Base-by-base conservation (phyloP, 371 early-diverging fungal species). In the Massospora cicadina region DNA sequence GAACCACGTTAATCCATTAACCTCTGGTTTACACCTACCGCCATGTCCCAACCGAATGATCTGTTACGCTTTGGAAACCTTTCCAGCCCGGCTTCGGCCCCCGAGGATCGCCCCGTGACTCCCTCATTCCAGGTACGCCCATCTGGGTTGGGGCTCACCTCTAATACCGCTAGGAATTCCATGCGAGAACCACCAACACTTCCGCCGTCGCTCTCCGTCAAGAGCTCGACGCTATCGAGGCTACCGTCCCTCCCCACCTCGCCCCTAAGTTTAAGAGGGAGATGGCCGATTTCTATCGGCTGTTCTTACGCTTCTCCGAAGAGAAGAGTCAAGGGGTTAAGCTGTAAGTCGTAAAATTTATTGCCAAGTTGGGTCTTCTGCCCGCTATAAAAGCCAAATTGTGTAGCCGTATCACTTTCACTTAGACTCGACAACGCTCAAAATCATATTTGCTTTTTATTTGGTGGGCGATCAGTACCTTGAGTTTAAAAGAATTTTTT, bases 241-340 rank as follows among this genome's bases (percentile, higher is more conserved):
- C 7, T 30, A 26, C 56, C 21, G 32, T 27, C 7, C 56, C 56
- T 2, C 57, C 55, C 28, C 21, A 58, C 21, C 21, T 32, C 2
- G 23, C 17, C 3, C 2, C 1, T 1, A 7, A 30, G 31, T 76
- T 76, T 65, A 66, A 69, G 69, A 73, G 71, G 28, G 86, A 90
- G 70, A 90, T 97, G 96, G 89, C 90, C 71, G 84, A 84, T 71
- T 97, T 95, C 75, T 93, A 89, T 74, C 73, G 81, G 67, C 83
- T 95, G 58, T 94, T 93, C 73, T 82, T 79, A 26, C 87, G 95
- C 57, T 97, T 82, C 73, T 74, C 93, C 70, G 78, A 78, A 23
- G 91, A 91, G 70, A 83, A 82, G 71, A 77, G 85, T 66, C 88
- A 87, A 69, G 84, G 86, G 33, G 76, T 81, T 65, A 87, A 87